Evolutionary conservation across 2,329 filamentous ascomycete genomes (phyloP).

Genomic region (Cladorrhinum sp.): DNA sequence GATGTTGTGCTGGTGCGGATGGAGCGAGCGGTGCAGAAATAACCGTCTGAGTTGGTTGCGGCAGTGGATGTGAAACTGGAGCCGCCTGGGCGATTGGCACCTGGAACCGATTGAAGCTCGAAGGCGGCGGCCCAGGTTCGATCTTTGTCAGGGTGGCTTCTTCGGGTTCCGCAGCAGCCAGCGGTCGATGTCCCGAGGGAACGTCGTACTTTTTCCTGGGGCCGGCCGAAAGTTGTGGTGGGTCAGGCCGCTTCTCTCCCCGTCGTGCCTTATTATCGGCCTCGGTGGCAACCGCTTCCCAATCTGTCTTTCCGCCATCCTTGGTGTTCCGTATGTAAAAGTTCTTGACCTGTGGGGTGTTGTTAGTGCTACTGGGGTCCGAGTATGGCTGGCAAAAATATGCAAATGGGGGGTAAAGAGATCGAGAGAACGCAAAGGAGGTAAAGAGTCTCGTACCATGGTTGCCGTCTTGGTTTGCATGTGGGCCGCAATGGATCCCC

Average conservation of each 20-base stretch:
- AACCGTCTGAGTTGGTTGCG: slow-evolving; percentile 22
- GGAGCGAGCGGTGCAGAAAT: slow-evolving; percentile 25
- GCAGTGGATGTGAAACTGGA: slow-evolving; percentile 27
- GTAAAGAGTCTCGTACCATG: slow-evolving; percentile 59
- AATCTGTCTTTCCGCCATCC: slow-evolving; percentile 51
- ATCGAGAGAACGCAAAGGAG: neutral
- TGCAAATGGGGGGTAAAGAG: no score
- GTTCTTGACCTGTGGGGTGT: slow-evolving; percentile 59
- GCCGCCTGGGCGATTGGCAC: slow-evolving; percentile 35
- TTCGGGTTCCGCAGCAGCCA: slow-evolving; percentile 48
- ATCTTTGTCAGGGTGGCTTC: slow-evolving; percentile 47
- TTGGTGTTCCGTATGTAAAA: slow-evolving; percentile 65
- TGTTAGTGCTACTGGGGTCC: slow-evolving; percentile 9
- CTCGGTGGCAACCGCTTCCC: slow-evolving; percentile 57
- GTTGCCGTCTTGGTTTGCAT: slow-evolving; percentile 83
- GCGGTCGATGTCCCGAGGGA: slow-evolving; percentile 42
- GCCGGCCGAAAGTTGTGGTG: slow-evolving; percentile 53
- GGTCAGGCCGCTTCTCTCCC: slow-evolving; percentile 58
- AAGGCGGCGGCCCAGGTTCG: slow-evolving; percentile 34
- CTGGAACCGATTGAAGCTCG: slow-evolving; percentile 31
- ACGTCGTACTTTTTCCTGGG: slow-evolving; percentile 53
- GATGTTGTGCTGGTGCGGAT: slow-evolving; percentile 29
- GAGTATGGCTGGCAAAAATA: no score
- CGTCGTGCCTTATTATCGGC: slow-evolving; percentile 54
- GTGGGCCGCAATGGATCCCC: slow-evolving; percentile 68